These are phyloP conservation scores for Epichloe elymi DNA, from an alignment of 2,329 filamentous ascomycete genomes.

Conservation along the genomic window DNA sequence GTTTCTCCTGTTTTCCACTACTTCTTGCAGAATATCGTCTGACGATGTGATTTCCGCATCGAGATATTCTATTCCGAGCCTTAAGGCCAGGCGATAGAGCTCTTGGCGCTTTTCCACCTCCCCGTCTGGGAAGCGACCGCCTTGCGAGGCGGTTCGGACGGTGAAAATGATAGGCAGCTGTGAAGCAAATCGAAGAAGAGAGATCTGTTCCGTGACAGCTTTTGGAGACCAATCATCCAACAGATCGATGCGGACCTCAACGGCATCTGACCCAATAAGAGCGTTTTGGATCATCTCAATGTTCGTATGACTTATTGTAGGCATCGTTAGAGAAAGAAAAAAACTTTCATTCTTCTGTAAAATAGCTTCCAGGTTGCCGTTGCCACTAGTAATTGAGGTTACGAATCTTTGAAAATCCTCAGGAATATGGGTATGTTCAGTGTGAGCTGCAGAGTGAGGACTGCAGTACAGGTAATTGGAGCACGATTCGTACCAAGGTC, in stretches of 20 bases:
- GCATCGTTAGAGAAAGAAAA: slow-evolving; percentile 88
- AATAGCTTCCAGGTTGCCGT: slow-evolving; percentile 32
- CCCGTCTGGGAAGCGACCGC: slow-evolving; percentile 74
- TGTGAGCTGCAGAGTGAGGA: slow-evolving; percentile 37
- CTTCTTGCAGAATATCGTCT: slow-evolving; percentile 55
- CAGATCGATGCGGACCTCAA: slow-evolving; percentile 87
- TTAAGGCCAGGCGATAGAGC: slow-evolving; percentile 66
- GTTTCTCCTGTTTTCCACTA: slow-evolving; percentile 53
- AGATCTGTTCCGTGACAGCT: slow-evolving; percentile 70
- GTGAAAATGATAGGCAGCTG: slow-evolving; percentile 84
- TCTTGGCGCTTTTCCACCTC: slow-evolving; percentile 56
- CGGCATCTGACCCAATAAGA: slow-evolving; percentile 77
- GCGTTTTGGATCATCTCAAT: slow-evolving; percentile 55
- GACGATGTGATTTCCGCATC: slow-evolving; percentile 86
- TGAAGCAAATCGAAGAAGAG: slow-evolving; percentile 59
- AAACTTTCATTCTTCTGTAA: slow-evolving; percentile 58
- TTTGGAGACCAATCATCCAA: slow-evolving; percentile 64
- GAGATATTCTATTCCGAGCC: slow-evolving; percentile 80
- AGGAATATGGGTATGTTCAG: slow-evolving; percentile 15
- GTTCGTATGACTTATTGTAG: slow-evolving; percentile 49
- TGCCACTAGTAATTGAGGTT: slow-evolving; percentile 24
- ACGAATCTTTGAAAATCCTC: slow-evolving; percentile 25
- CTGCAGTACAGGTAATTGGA: slow-evolving; percentile 92
- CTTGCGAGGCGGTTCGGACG: slow-evolving; percentile 71
- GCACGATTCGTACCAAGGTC: slow-evolving; percentile 81